Evolutionary conservation across 768 basidiomycete genomes (phyloP), one percentile per base, ranked within the genome.

Genomic region (Pleurotus salmoneostramineus): DNA sequence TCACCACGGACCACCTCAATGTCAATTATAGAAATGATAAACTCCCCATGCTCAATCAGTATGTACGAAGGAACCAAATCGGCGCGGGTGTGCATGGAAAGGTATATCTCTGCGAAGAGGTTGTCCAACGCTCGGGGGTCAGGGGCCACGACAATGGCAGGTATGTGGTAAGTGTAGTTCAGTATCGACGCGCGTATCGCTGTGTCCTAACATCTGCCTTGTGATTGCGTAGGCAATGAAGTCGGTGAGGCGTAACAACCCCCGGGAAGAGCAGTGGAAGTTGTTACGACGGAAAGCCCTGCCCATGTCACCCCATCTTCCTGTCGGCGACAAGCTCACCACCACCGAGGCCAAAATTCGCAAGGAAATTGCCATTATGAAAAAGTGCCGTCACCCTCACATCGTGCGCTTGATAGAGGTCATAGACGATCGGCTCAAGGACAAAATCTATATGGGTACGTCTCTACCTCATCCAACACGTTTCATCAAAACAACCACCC

Each of bases 361-460:
- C 63, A 88, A 87, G 71, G 96, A 98, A 74, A 95, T 98, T 59
- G 97, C 97, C 2, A 95, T 98, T 71, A 97, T 99, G 93, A 98
- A 98, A 78, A 95, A 97, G 68, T 89, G 92, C 65, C 77, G 87
- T 48, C 94, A 97, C 67, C 88, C 90, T 0, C 88, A 97, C 69
- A 87, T 97, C 58, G 94, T 98, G 8, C 80, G 88, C 61, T 80
- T 99, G 57, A 85, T 86, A 64, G 95, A 98, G 71, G 94, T 98
- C 67, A 95, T 99, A 60, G 95, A 98, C 71, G 97, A 98, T 72
- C 83, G 86, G 44, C 81, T 89, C 62, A 83, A 83, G 50, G 88
- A 91, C 65, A 91, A 89, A 73, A 90, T 99, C 44, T 98, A 93
- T 72, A 91, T 99, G 82, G 89, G 95, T 96, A 64, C 71, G 92